A percentile compares a stretch with the other conserved stretches of the same genome.
Conservation (phyloP, 176 grass and related monocot genomes). For the Otatea glauca region DNA sequence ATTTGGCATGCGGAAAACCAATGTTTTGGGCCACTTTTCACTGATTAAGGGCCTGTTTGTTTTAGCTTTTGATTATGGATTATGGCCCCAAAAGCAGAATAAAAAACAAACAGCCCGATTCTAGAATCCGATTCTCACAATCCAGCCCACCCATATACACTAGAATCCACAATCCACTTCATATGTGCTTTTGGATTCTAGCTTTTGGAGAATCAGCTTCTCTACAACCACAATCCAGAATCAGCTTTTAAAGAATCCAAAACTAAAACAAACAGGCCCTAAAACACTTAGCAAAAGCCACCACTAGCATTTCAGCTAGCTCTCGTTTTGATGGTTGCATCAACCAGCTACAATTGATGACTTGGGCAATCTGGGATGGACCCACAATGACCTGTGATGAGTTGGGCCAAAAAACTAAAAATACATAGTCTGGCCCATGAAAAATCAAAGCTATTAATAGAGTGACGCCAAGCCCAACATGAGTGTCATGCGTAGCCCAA, state of each 20-base stretch:
- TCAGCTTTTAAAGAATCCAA: too few relatives aligned
- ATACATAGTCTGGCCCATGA: not conserved
- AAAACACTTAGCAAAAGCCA: not conserved
- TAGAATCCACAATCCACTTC: too few relatives aligned
- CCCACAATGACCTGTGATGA: not conserved
- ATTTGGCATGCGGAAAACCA: conserved; percentile 5
- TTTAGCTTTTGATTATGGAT: too few relatives aligned
- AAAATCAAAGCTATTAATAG: not conserved
- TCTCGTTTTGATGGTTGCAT: conserved; percentile 7
- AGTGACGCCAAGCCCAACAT: not conserved
- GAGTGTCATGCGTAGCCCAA: not conserved
- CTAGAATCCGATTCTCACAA: too few relatives aligned
- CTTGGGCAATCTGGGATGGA: not conserved
- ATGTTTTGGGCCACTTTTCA: not conserved
- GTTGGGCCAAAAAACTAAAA: not conserved
- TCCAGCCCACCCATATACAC: too few relatives aligned
- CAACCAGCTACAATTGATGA: not conserved
- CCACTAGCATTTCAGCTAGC: not conserved
- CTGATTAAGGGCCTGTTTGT: too few relatives aligned
- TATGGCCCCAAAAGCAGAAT: too few relatives aligned
- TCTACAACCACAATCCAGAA: too few relatives aligned
- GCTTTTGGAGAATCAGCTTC: too few relatives aligned
- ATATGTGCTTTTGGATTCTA: too few relatives aligned
- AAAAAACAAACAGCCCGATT: too few relatives aligned
- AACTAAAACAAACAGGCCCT: too few relatives aligned